Evolutionary conservation across 257 asterid species (phyloP), one percentile per base, ranked within the genome.

Genomic region (Verbascum thapsus): DNA sequence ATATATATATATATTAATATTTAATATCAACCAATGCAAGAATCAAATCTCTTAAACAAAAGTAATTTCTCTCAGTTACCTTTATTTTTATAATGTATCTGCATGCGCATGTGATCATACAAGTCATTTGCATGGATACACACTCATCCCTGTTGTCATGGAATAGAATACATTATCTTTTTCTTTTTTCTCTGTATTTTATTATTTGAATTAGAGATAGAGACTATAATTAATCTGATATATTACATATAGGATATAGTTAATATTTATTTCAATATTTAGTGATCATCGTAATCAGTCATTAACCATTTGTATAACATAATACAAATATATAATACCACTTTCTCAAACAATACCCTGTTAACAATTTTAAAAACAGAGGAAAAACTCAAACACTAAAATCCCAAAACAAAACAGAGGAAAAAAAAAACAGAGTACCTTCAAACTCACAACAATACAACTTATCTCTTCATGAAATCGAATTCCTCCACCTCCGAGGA

Each of bases 401-500:
- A 60, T 47, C 10, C 39, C 26, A 42, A 43, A 0, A 3, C 4
- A 47, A 37, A 66, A 26, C 32, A 26, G 50, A 18, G 8, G 9
- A 42, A 50, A 56, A 54, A 40, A n/a, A 32, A 48, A 45, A 1
- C 38, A 7, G 42, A 15, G 49, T 26, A 38, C 19, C 34, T 40
- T 42, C 32, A 23, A 61, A 64, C 32, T 20, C 17, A 62, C 11
- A 38, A 13, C 53, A 23, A 9, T 43, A 58, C 13, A 10, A 49
- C 22, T 68, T 45, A 16, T 53, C 53, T 9, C 34, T 49, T 88
- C 81, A 86, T n/a, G 97, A 90, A 70, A 87, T 83, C 30, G 97
- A 90, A 68, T 90, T 90, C 77, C 97, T 90, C 97, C 97, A 90
- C 73, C 95, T 85, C 55, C 97, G 81, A 3, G 90, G 84, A 11